Evolutionary conservation across 176 grass and related monocot genomes (phyloP).

Genomic region (Eragrostis curvula): DNA sequence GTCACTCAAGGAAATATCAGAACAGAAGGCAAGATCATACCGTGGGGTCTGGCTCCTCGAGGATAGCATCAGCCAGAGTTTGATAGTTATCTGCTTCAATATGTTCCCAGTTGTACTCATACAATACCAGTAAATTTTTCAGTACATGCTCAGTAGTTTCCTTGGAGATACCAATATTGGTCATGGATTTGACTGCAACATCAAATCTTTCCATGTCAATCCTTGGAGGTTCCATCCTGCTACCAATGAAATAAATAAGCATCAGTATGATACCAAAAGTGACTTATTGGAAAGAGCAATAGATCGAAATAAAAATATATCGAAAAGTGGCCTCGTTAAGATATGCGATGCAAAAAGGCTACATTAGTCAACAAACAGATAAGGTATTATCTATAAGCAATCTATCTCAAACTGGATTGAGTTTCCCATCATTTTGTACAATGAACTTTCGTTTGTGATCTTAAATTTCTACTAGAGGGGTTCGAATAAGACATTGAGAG

Average conservation of each 20-base stretch:
- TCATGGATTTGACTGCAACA: constrained; percentile 50
- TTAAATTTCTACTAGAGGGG: not conserved
- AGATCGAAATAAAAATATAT: not conserved
- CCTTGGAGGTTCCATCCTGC: constrained; percentile 35
- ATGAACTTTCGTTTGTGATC: not conserved
- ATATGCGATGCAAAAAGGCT: not conserved
- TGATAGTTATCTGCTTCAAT: constrained; percentile 82
- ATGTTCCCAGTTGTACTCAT: constrained; percentile 68
- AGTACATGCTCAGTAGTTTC: constrained; percentile 46
- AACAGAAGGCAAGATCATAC: constrained; percentile 20
- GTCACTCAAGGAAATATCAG: not conserved
- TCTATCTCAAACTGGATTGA: not conserved
- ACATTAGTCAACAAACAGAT: not conserved
- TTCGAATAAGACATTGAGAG: not conserved
- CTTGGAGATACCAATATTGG: constrained; percentile 41
- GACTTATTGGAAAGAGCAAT: not conserved
- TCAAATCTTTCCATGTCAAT: constrained; percentile 15
- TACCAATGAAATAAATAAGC: constrained; percentile 27
- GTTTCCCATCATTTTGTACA: not conserved
- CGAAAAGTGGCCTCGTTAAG: not conserved
- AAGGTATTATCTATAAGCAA: not conserved
- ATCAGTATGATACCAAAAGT: constrained; percentile 18
- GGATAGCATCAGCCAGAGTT: constrained; percentile 58
- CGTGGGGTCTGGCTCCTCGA: constrained; percentile 43
- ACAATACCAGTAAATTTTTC: constrained; percentile 52